A percentile compares a stretch with the other conserved stretches of the same genome.
phyloP scores from a whole-genome alignment of 2,329 filamentous ascomycete species.

The Zasmidium citrigriseum region DNA sequence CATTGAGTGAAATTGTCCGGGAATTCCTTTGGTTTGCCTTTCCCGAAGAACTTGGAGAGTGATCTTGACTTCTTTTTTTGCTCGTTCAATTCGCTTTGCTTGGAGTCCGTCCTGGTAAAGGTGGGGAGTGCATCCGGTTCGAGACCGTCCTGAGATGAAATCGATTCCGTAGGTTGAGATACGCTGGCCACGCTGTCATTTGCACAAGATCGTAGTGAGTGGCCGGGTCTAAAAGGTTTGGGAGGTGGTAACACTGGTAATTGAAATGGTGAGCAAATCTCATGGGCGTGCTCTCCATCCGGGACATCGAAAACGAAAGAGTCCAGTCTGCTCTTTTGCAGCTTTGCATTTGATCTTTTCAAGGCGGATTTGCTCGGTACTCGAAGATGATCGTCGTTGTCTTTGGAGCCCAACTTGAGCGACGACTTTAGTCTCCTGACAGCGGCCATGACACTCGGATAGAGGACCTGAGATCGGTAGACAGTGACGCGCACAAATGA shows the following conservation, averaged over 20 bases:
- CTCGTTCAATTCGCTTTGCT: not conserved
- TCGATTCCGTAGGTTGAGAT: not conserved
- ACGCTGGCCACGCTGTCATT: not conserved
- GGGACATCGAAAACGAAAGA: not conserved
- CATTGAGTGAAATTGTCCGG: conserved; percentile 9
- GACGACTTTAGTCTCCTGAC: not conserved
- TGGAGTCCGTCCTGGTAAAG: not conserved
- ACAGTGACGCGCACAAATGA: not conserved
- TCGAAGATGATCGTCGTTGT: not conserved
- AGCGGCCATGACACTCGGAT: not conserved
- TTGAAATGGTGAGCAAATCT: no score
- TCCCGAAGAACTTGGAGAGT: not conserved
- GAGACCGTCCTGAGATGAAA: not conserved
- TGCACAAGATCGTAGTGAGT: not conserved
- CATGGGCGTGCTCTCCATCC: conserved; percentile 2
- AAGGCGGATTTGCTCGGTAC: not conserved
- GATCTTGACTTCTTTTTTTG: not conserved
- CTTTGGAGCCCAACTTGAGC: not conserved
- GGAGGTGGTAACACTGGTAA: not conserved
- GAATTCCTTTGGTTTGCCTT: not conserved
- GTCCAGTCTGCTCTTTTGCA: not conserved
- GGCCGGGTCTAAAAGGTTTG: not conserved
- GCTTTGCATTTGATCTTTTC: conserved; percentile 9
- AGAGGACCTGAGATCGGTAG: not conserved
- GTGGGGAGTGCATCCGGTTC: not conserved